phyloP scores from a whole-genome alignment of 495 filamentous ascomycete genomes.

The Terfezia boudieri region DNA sequence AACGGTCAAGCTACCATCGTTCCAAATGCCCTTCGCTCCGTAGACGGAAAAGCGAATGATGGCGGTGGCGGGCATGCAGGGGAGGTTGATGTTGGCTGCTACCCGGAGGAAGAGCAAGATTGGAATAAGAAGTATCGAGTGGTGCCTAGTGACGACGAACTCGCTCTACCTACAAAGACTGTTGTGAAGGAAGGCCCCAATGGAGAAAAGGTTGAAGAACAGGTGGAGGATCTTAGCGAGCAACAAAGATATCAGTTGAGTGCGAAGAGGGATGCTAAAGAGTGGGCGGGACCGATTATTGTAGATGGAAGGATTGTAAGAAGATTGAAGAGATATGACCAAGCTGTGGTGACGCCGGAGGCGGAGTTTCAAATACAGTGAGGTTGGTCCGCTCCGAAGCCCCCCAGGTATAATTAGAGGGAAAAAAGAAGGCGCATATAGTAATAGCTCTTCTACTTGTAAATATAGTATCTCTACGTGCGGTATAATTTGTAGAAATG shows the following conservation, averaged over 20 bases:
- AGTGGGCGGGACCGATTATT: slow-evolving; percentile 57
- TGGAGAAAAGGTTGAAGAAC: slow-evolving; percentile 17
- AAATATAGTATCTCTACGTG: too few relatives aligned
- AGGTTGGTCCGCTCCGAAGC: too few relatives aligned
- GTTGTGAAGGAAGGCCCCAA: slow-evolving; percentile 6
- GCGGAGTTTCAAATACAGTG: too few relatives aligned
- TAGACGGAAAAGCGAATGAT: slow-evolving; percentile 5
- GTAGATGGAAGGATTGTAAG: slow-evolving; percentile 54
- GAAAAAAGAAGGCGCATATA: too few relatives aligned
- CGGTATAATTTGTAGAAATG: too few relatives aligned
- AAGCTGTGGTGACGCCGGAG: too few relatives aligned
- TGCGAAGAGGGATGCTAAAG: slow-evolving; percentile 21
- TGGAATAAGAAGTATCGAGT: slow-evolving; percentile 64
- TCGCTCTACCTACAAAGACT: neutral
- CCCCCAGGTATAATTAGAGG: too few relatives aligned
- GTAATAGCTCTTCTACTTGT: too few relatives aligned
- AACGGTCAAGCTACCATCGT: slow-evolving; percentile 4
- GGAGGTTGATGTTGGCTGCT: slow-evolving; percentile 51
- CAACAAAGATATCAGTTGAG: slow-evolving; percentile 3
- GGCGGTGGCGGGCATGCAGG: slow-evolving; percentile 20
- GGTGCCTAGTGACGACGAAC: neutral
- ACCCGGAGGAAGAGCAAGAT: slow-evolving; percentile 48
- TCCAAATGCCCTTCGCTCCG: slow-evolving; percentile 15
- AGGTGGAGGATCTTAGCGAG: slow-evolving; percentile 2
- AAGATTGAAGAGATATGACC: slow-evolving; percentile 48